These are phyloP conservation scores for Ophidiomyces ophidiicola DNA, from an alignment of 2,329 filamentous ascomycete species.

Conservation along the genomic window DNA sequence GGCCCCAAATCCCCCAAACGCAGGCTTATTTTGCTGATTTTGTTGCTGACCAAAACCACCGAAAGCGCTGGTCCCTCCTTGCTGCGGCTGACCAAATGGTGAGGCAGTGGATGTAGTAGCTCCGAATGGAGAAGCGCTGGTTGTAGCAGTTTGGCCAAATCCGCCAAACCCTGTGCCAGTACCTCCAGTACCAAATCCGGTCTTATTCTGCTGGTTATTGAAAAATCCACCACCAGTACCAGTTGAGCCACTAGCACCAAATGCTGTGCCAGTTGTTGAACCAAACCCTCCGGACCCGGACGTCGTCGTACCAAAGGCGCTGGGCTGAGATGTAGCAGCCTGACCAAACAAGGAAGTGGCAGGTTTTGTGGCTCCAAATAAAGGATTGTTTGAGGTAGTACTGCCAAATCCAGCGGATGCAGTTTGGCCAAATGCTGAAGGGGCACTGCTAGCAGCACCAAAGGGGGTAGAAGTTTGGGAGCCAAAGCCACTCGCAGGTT, in stretches of 20 bases:
- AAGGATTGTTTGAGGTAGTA: conserved; percentile 24
- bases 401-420: conserved; percentile 29
- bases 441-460: conserved; percentile 27
- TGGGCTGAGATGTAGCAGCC: conserved; percentile 25
- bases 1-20: conserved; percentile 28
- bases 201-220: conserved; percentile 29
- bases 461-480: conserved; percentile 31
- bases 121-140: conserved; percentile 32
- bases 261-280: conserved; percentile 15
- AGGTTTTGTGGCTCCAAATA: conserved; percentile 37
- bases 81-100: conserved; percentile 35
- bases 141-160: conserved; percentile 30
- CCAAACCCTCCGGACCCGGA: conserved; percentile 28
- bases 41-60: conserved; percentile 34
- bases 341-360: conserved; percentile 28
- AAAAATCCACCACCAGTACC: conserved; percentile 33
- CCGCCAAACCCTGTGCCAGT: conserved; percentile 23
- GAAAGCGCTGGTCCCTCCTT: conserved; percentile 29
- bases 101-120: conserved; percentile 28
- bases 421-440: conserved; percentile 35
- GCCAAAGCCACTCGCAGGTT: conserved; percentile 33
- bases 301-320: conserved; percentile 33
- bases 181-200: conserved; percentile 25
- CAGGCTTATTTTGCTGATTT: conserved; percentile 29
- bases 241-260: conserved; percentile 23